Conservation (phyloP, 2,329 filamentous ascomycete species). For the Zarea fungicola region DNA sequence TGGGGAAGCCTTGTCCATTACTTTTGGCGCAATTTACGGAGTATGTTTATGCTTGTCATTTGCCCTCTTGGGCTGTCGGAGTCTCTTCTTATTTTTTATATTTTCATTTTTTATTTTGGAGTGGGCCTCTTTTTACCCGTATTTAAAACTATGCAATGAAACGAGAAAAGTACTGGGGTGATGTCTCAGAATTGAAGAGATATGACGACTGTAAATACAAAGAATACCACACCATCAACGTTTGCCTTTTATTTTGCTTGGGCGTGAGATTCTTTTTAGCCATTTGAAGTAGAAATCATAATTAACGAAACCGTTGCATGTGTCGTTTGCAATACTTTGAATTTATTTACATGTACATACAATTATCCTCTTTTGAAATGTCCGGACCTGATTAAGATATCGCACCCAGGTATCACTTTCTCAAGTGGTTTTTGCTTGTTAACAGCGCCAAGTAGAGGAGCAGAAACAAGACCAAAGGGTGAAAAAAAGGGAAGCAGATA, state of each 20-base stretch:
- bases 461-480: neutral
- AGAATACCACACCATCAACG: neutral
- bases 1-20: no score
- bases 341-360: no score
- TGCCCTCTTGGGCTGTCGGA: neutral
- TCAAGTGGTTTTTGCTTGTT: no score
- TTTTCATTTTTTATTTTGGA: neutral
- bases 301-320: no score
- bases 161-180: neutral
- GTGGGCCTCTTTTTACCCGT: neutral
- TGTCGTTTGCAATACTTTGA: no score
- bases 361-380: neutral
- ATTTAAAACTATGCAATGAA: constrained; percentile 1
- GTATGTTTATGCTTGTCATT: neutral
- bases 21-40: no score
- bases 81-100: neutral
- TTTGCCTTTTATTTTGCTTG: neutral
- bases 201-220: constrained; percentile 1
- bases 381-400: neutral
- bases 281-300: no score
- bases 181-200: constrained; percentile 1
- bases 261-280: no score
- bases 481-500: neutral
- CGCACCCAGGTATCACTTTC: no score
- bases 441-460: neutral